Conservation (phyloP, 1,284 basidiomycete genomes). For the Microbotryomycetes sp. region DNA sequence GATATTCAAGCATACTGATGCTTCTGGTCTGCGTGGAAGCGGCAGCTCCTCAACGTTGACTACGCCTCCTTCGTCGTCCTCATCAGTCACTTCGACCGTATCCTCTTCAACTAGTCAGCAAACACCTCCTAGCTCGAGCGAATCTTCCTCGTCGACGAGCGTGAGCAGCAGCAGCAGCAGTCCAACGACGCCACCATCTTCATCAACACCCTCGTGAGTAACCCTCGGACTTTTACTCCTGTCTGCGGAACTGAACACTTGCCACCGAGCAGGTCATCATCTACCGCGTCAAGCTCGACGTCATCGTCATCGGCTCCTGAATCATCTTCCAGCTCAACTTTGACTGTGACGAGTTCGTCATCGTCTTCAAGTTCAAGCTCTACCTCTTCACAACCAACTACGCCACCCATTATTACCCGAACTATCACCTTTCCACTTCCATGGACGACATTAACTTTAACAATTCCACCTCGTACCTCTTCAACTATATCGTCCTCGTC, state of each 20-base stretch:
- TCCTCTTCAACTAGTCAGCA: not conserved
- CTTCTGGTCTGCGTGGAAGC: no score
- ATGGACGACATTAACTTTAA: not conserved
- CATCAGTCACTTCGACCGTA: not conserved
- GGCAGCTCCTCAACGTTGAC: not conserved
- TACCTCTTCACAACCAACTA: constrained; percentile 9
- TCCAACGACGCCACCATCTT: not conserved
- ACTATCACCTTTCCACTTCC: not conserved
- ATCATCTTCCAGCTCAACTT: constrained; percentile 15
- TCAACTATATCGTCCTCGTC: not conserved
- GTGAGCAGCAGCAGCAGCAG: not conserved
- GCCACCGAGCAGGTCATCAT: not conserved
- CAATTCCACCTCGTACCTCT: not conserved
- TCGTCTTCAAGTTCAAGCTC: constrained; percentile 1
- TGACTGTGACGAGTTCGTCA: constrained; percentile 13
- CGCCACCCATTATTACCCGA: not conserved
- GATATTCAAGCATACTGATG: no score
- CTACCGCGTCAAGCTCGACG: constrained; percentile 13
- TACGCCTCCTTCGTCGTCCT: not conserved
- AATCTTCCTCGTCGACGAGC: constrained; percentile 2
- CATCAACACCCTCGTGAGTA: constrained; percentile 8
- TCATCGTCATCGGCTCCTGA: not conserved
- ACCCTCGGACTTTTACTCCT: not conserved
- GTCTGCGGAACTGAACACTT: not conserved
- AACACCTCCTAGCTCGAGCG: not conserved